Conservation (phyloP, 2,329 filamentous ascomycete genomes). For the Nothophoma quercina region DNA sequence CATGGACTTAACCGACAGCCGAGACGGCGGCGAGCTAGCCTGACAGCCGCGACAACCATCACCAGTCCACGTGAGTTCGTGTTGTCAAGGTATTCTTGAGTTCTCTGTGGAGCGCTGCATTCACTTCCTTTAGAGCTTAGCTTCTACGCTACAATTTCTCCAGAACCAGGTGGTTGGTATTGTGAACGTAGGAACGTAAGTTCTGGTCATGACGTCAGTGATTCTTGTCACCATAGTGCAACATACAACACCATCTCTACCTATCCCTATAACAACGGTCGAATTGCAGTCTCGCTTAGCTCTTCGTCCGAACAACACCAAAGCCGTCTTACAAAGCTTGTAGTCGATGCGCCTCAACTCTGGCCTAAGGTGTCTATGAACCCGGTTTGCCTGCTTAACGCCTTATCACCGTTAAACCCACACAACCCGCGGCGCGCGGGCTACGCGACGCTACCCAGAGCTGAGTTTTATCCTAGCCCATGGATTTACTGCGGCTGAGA, state of each 20-base stretch:
- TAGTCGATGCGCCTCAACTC: neutral
- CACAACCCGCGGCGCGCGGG: neutral
- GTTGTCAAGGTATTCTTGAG: neutral
- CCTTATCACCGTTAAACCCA: neutral
- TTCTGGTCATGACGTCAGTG: neutral
- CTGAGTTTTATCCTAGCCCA: neutral
- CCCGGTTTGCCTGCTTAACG: neutral
- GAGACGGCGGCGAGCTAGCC: conserved; percentile 2
- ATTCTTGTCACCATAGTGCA: neutral
- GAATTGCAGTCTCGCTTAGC: neutral
- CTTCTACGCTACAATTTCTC: no score
- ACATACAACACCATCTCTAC: neutral
- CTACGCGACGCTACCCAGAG: neutral
- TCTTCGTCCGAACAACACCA: neutral
- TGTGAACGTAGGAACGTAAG: neutral
- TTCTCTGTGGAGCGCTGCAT: no score
- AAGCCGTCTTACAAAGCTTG: neutral
- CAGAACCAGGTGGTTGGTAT: no score
- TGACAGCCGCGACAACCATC: neutral
- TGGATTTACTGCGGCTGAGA: conserved; percentile 7
- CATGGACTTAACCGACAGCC: conserved; percentile 18
- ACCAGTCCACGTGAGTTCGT: neutral
- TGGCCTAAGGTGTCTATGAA: neutral
- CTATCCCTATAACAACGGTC: no score
- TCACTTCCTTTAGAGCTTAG: no score